A percentile compares a stretch with the other conserved stretches of the same genome.
Conservation (phyloP, 177 flowering plant species). For the Vitis hybrid region DNA sequence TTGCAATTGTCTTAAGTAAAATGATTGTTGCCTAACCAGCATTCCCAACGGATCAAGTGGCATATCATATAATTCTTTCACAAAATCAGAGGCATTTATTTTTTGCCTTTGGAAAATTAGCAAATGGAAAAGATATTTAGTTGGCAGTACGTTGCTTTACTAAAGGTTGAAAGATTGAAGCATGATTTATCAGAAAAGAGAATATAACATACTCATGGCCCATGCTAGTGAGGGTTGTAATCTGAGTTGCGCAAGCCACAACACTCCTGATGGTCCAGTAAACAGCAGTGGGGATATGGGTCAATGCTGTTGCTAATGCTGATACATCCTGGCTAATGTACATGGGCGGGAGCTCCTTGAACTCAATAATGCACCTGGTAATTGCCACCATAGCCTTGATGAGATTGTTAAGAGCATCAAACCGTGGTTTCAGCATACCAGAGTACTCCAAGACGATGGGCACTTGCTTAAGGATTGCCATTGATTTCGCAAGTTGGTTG, state of each 20-base stretch:
- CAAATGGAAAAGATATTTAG: no score
- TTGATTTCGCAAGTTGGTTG: constrained; percentile 17
- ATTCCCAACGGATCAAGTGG: no score
- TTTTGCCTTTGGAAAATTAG: no score
- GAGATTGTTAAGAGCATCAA: constrained; percentile 40
- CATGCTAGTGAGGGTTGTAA: constrained; percentile 23
- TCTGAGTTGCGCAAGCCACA: constrained; percentile 33
- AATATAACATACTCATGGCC: constrained; percentile 26
- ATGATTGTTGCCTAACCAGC: no score
- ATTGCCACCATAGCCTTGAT: constrained; percentile 35
- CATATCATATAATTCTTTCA: no score
- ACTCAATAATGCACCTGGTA: constrained; percentile 38
- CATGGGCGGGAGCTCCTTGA: constrained; percentile 40
- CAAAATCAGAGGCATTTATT: not conserved
- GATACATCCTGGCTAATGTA: constrained; percentile 36
- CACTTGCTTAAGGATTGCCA: constrained; percentile 52
- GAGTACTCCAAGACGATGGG: constrained; percentile 37
- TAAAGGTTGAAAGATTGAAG: not conserved
- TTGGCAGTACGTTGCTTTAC: no score
- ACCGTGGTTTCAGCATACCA: constrained; percentile 23
- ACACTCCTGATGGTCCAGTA: constrained; percentile 41
- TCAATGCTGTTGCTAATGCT: constrained; percentile 23
- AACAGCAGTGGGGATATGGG: constrained; percentile 36
- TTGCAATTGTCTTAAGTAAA: no score
- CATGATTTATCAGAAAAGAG: not conserved